These are phyloP conservation scores for Moniliophthora roreri DNA, from an alignment of 1,284 basidiomycete genomes.

Conservation along the genomic window DNA sequence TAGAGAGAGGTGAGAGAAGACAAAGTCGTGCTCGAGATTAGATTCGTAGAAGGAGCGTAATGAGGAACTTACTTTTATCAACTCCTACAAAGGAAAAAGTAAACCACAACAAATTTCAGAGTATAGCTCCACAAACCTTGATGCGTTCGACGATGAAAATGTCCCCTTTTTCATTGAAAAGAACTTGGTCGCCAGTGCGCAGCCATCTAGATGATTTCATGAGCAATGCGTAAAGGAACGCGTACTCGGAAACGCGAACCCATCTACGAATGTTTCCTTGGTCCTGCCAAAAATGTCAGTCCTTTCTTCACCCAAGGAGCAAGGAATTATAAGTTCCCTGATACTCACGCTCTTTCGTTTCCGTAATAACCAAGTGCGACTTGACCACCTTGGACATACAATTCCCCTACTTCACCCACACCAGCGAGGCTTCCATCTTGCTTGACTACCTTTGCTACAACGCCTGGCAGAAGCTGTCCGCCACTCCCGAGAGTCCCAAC, in stretches of 20 bases:
- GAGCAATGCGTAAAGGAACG: not conserved
- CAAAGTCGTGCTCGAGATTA: not conserved
- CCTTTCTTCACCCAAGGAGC: not conserved
- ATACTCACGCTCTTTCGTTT: conserved; percentile 14
- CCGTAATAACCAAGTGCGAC: conserved; percentile 16
- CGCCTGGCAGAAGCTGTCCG: conserved; percentile 21
- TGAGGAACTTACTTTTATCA: conserved; percentile 12
- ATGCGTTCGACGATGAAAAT: conserved; percentile 16
- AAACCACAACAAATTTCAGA: not conserved
- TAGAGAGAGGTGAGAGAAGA: not conserved
- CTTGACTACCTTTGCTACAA: conserved; percentile 19
- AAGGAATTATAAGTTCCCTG: not conserved
- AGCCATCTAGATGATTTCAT: conserved; percentile 7
- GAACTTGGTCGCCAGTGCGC: conserved; percentile 13
- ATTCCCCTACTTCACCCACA: conserved; percentile 15
- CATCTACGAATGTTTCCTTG: conserved; percentile 12
- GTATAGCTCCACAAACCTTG: conserved; percentile 8
- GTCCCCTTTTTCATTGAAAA: conserved; percentile 12
- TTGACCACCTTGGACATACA: conserved; percentile 18
- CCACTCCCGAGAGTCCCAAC: conserved; percentile 21
- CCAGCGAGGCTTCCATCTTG: conserved; percentile 18
- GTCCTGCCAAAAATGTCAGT: not conserved
- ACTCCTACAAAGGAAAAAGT: conserved; percentile 8
- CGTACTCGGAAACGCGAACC: conserved; percentile 9
- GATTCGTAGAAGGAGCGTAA: not conserved